Evolutionary conservation across 2,329 filamentous ascomycete genomes (phyloP), one percentile per base, ranked within the genome.

Genomic region (Diaporthe humulicola): DNA sequence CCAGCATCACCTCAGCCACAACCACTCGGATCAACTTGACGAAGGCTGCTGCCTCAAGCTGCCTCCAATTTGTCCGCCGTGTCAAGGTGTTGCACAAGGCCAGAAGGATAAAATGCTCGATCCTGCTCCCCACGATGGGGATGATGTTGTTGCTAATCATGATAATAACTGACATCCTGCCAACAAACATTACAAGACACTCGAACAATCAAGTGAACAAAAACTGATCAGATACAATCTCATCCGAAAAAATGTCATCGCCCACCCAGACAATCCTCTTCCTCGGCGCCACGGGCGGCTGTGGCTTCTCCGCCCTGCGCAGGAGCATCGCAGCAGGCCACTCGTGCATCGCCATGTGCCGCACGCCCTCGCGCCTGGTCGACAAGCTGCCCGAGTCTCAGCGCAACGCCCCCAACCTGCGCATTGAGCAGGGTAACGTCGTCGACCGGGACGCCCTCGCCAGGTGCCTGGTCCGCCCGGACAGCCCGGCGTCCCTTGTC

Each of bases 201-300:
- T 40, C n/a, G 17, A 45, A 22, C 48, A 19, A 40, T 28, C 48
- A 54, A n/a, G n/a, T n/a, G n/a, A n/a, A n/a, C n/a, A n/a, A n/a
- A n/a, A 2, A 36, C 42, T 15, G 33, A 54, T 54, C 25, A 40
- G 12, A 60, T 57, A 56, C 28, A 56, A 56, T 7, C 15, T 7
- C 14, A 61, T n/a, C n/a, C 17, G 8, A 42, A n/a, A 57, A 15
- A 57, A 67, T 38, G 45, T 61, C 73, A 64, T 25, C 74, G 30
- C n/a, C 74, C 71, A 73, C 78, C 54, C 85, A 86, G 76, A 85
- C 87, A 4, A 80, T 90, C 73, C 84, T 87, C 58, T 89, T 91
- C 82, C 84, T 90, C 71, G 89, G 89, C 74, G 87, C 88, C 56
- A 90, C 86, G 30, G 86, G 85, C 45, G 89, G 89, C 64, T 84